These are phyloP conservation scores for Spizellomyces punctatus DNA, from an alignment of 192 early-diverging fungal genomes.

Conservation along the genomic window DNA sequence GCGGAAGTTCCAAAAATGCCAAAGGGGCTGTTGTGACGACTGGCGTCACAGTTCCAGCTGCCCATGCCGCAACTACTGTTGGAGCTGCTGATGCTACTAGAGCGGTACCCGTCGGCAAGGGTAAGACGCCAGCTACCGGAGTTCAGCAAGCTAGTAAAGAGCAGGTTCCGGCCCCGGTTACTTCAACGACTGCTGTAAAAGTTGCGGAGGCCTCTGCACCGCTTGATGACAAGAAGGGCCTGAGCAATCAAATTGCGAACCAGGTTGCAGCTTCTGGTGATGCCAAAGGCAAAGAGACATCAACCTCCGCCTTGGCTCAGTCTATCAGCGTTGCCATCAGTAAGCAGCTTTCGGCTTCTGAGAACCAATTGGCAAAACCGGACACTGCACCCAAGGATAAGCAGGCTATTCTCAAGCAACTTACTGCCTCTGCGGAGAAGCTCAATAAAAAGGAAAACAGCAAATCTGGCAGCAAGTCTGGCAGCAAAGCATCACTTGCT, in stretches of 20 bases:
- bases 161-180: no score
- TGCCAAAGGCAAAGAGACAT: neutral
- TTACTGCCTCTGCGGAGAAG: slow-evolving; percentile 5
- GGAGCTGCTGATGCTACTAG: neutral
- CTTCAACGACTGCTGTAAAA: slow-evolving; percentile 9
- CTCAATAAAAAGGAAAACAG: neutral
- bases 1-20: slow-evolving; percentile 23
- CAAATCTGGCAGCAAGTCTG: no score
- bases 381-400: neutral
- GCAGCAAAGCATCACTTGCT: slow-evolving; percentile 8
- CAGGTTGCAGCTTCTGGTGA: slow-evolving; percentile 12
- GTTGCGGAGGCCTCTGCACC: slow-evolving; percentile 13
- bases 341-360: slow-evolving; percentile 5
- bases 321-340: slow-evolving; percentile 15
- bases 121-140: neutral
- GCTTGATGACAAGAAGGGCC: slow-evolving; percentile 1
- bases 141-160: neutral
- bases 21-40: slow-evolving; percentile 11
- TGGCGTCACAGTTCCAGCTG: neutral
- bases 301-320: neutral
- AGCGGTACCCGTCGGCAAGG: slow-evolving; percentile 1
- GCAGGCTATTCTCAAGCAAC: neutral
- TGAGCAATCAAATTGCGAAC: slow-evolving; percentile 21
- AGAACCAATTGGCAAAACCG: slow-evolving; percentile 14
- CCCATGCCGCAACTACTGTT: neutral